phyloP scores from a whole-genome alignment of 2,329 filamentous ascomycete species.

The Fusarium vanettenii region DNA sequence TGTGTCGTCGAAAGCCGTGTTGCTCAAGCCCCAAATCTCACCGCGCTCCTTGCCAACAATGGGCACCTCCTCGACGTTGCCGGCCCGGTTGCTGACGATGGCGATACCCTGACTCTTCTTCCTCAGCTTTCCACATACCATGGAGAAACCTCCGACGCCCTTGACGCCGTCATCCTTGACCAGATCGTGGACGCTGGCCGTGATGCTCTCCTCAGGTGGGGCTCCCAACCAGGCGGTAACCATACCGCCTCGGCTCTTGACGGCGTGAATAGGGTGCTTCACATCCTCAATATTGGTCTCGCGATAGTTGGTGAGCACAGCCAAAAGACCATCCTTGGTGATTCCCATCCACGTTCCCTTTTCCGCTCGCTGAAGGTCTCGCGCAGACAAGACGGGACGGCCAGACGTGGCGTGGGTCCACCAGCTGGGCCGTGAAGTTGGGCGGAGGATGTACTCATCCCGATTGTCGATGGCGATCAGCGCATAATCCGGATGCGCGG shows the following conservation, averaged over 20 bases:
- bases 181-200: slow-evolving; percentile 63
- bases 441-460: slow-evolving; percentile 77
- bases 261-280: slow-evolving; percentile 63
- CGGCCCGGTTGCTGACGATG: slow-evolving; percentile 71
- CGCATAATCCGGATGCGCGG: slow-evolving; percentile 79
- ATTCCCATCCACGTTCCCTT: slow-evolving; percentile 76
- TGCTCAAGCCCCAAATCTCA: slow-evolving; percentile 70
- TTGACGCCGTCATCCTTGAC: slow-evolving; percentile 65
- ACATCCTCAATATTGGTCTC: slow-evolving; percentile 63
- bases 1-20: slow-evolving; percentile 65
- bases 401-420: slow-evolving; percentile 63
- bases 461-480: slow-evolving; percentile 83
- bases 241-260: slow-evolving; percentile 71
- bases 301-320: slow-evolving; percentile 75
- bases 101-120: slow-evolving; percentile 64
- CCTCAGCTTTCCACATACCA: slow-evolving; percentile 72
- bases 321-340: slow-evolving; percentile 68
- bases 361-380: slow-evolving; percentile 71
- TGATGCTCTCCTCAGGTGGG: slow-evolving; percentile 58
- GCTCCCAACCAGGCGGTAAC: slow-evolving; percentile 71
- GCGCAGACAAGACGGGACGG: slow-evolving; percentile 65
- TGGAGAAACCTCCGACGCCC: slow-evolving; percentile 74
- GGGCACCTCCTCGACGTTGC: slow-evolving; percentile 64
- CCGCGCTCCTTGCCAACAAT: slow-evolving; percentile 65
- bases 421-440: slow-evolving; percentile 73